A percentile compares a stretch with the other conserved stretches of the same genome.
Conservation (phyloP, 73 alveolate species). For the Paramecium biaurelia region DNA sequence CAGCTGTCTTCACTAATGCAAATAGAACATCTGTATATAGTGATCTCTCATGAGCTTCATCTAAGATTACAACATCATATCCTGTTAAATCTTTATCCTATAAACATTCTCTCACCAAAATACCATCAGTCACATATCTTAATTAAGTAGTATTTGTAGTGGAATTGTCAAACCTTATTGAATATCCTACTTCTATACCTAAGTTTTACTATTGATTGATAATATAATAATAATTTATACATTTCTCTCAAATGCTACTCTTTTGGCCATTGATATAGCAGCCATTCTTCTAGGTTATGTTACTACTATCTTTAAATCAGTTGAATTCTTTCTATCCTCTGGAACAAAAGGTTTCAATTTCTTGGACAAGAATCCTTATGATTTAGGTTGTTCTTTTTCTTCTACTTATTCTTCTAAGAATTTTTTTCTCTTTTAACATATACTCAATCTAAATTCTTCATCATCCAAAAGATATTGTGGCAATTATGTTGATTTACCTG, state of each 20-base stretch:
- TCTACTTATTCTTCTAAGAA: not conserved
- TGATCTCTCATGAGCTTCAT: conserved; percentile 97
- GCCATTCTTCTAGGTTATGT: conserved; percentile 99
- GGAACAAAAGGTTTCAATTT: conserved; percentile 66
- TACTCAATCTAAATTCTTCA: not conserved
- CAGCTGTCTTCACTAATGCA: conserved; percentile 89
- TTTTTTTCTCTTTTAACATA: conserved; percentile 32
- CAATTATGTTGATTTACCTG: conserved; percentile 82
- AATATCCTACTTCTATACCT: conserved; percentile 94
- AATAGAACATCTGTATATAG: conserved; percentile 93
- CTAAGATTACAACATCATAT: conserved; percentile 84
- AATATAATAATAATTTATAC: conserved; percentile 53
- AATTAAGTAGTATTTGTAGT: conserved; percentile 72
- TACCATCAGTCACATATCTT: conserved; percentile 97
- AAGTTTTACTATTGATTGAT: conserved; percentile 58
- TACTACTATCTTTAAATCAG: conserved; percentile 72
- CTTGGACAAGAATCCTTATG: conserved; percentile 81
- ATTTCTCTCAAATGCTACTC: conserved; percentile 95
- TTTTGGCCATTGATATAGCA: conserved; percentile 92
- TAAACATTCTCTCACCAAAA: conserved; percentile 93
- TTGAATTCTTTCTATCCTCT: conserved; percentile 57
- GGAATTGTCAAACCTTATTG: conserved; percentile 87
- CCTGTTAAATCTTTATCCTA: conserved; percentile 77
- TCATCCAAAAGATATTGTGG: conserved; percentile 66
- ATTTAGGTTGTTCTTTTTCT: conserved; percentile 78